Evolutionary conservation across 768 basidiomycete genomes (phyloP), one percentile per base, ranked within the genome.

Genomic region (Piloderma croceum): DNA sequence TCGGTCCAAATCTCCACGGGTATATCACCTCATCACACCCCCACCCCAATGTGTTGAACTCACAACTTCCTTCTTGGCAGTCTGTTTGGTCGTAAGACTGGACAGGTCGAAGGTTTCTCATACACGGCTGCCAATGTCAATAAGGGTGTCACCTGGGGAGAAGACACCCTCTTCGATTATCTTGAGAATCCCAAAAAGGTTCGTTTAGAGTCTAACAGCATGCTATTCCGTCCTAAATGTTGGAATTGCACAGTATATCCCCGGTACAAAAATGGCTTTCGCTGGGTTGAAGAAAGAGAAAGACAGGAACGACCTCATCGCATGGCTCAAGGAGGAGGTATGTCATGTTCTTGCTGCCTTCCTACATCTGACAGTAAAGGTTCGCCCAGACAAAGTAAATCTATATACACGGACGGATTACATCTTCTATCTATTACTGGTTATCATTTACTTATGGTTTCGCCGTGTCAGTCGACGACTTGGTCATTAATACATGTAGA

Each of bases 211-310:
- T 31, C 31, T 17, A 4, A 4, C 24, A 12, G 40, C 9, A 4
- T 3, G 3, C 12, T 15, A 9, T 6, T 24, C 6, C 24, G 5
- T 27, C 17, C 21, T 25, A 12, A 18, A 31, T 22, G 3, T 17
- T 23, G 1, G n/a, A 7, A 20, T 33, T 33, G 2, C 20, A 34
- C 44, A 89, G 86, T 92, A 91, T 70, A 93, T 93, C 50, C 90
- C 90, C 27, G 92, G 93, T 35, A 96, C 93, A 37, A 96, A 94
- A 73, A 97, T 97, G 93, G 93, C 92, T 43, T 97, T 96, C 54
- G 91, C 92, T 50, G 94, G 94, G 56, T 69, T 98, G 62, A 98
- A 97, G 83, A 98, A 97, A 79, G 90, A 90, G 7, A 90, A 92
- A 76, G 93, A 97, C 64, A 83, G 93, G 69, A 87, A 81, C 61